These are phyloP conservation scores for Xylariaceae sp. DNA, from an alignment of 2,329 filamentous ascomycete genomes.

Conservation along the genomic window DNA sequence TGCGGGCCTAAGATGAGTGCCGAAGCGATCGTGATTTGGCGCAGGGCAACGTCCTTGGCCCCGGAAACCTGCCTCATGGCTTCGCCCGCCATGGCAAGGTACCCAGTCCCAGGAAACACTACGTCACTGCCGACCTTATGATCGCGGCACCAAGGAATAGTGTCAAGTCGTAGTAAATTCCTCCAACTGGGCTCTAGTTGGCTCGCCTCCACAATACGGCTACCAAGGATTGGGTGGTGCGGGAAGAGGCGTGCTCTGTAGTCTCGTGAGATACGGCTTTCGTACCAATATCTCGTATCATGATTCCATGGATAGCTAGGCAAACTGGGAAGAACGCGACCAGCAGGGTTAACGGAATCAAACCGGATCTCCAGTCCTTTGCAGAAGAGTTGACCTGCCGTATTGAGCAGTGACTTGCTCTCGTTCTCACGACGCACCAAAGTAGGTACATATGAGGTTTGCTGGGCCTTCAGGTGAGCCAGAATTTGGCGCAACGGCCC, in stretches of 20 bases:
- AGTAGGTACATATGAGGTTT: conserved; percentile 20
- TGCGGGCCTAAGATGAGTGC: neutral
- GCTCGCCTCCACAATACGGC: conserved; percentile 38
- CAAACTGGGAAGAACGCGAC: conserved; percentile 23
- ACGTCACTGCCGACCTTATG: conserved; percentile 48
- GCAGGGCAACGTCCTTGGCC: neutral
- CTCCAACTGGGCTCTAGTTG: conserved; percentile 47
- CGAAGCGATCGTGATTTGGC: neutral
- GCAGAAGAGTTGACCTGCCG: conserved; percentile 27
- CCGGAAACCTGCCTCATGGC: conserved; percentile 39
- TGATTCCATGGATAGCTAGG: conserved; percentile 37
- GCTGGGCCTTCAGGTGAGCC: neutral
- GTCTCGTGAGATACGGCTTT: conserved; percentile 26
- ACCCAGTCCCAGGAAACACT: conserved; percentile 52
- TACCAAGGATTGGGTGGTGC: conserved; percentile 40
- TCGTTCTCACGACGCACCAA: conserved; percentile 25
- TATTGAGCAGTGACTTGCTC: conserved; percentile 18
- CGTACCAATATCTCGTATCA: conserved; percentile 30
- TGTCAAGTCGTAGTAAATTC: conserved; percentile 46
- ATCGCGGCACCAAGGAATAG: conserved; percentile 52
- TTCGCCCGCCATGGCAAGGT: conserved; percentile 51
- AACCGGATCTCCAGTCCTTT: conserved; percentile 15
- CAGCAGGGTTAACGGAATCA: conserved; percentile 17
- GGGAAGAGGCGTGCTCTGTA: conserved; percentile 30
- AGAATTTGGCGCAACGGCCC: conserved; percentile 32